Base-by-base conservation (phyloP, 306 rosid genomes). In the Mimosa bimucronata region DNA sequence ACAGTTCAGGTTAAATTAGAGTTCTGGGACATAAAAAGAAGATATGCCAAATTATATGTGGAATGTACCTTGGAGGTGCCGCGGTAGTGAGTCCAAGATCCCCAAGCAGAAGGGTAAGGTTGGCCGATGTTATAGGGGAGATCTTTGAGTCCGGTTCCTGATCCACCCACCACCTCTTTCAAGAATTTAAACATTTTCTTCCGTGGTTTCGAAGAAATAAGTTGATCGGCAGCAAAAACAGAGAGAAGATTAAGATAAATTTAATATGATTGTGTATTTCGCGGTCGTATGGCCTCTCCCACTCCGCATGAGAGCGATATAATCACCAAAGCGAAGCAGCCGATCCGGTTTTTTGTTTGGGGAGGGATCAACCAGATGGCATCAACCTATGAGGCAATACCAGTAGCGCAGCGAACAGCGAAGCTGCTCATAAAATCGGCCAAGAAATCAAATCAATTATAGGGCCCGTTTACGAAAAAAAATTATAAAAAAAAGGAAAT, bases 101-200 rank as follows among this genome's bases (percentile, higher is more conserved):
- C 98, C 99, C 99, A 92, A 66, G 98, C 98, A 45, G 86, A 90
- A 37, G 96, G 84, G 66, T 91, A 93, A 41, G 99, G 92, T 23
- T 95, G 98, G 69, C 93, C 97, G 76, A 93, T 87, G 70, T 82
- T 90, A 91, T 92, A 95, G 12, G 98, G 98, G 60, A 95, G 98
- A 95, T 95, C 98, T 70, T 87, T 95, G 77, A 85, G 83, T 44
- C 97, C 98, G 4, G 89, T 68, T 44, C 98, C 97, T 72, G 98
- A 95, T 92, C 98, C 98, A 81, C 93, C 96, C 81, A 92, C 98
- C 44, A 93, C 98, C 52, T 97, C 97, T 78, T 91, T 95, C 86
- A 94, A 57, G 85, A 94, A 94, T 83, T 91, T 94, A 25, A 94
- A 88, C 98, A 91, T 81, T 70, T 64, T 71, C 78, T 40, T 42